A percentile compares a stretch with the other conserved stretches of the same genome.
These are phyloP conservation scores for Leishmania arabica DNA, from an alignment of 208 protist species.

Conservation along the genomic window DNA sequence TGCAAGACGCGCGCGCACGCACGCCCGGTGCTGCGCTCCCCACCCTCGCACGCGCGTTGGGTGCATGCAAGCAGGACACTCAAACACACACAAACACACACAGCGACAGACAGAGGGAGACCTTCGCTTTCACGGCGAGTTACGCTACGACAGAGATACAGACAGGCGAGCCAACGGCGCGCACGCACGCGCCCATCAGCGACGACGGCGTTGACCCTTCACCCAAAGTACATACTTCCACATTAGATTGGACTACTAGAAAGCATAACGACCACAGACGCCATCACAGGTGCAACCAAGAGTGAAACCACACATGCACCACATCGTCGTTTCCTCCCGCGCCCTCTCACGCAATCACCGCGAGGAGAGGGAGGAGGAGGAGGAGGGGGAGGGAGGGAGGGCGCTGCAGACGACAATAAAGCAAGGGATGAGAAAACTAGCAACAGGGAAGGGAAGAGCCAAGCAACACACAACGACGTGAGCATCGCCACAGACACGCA, in stretches of 20 bases:
- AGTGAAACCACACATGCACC: not conserved
- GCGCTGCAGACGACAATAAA: not conserved
- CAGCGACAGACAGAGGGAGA: not conserved
- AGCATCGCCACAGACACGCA: not conserved
- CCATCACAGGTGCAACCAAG: not conserved
- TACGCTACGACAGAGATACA: too few relatives aligned
- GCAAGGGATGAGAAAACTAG: constrained; percentile 5
- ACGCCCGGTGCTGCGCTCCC: not conserved
- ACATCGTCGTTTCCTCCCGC: not conserved
- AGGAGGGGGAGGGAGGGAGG: not conserved
- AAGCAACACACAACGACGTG: not conserved
- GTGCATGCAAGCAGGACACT: not conserved
- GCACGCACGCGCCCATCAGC: not conserved
- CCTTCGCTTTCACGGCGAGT: not conserved
- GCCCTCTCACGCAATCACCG: not conserved
- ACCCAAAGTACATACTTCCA: not conserved
- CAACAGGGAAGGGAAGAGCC: not conserved
- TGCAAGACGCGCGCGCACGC: not conserved
- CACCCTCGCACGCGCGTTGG: not conserved
- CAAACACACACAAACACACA: not conserved
- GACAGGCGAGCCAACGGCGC: too few relatives aligned
- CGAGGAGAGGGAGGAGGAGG: not conserved
- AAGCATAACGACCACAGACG: not conserved
- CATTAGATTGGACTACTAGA: not conserved
- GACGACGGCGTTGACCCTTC: not conserved